Percentiles rank a stretch among this genome's conserved stretches.
Evolutionary conservation across 1,139 yeast species (phyloP).

Genomic region (Suhomyces atakaporum): DNA sequence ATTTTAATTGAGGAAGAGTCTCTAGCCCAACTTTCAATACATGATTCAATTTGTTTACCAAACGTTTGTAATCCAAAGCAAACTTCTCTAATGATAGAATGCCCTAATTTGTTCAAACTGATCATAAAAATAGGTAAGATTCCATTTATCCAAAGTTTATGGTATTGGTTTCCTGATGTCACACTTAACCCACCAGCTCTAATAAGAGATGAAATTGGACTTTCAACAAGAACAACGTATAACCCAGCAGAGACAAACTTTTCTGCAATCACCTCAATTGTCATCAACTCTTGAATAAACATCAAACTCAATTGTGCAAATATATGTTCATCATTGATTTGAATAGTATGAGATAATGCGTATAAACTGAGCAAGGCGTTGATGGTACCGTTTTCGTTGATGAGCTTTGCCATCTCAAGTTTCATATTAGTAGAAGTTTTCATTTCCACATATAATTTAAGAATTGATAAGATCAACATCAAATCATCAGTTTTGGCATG

Average conservation of each 20-base stretch:
- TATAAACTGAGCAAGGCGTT: conserved; percentile 65
- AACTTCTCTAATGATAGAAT: conserved; percentile 62
- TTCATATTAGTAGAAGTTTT: conserved; percentile 53
- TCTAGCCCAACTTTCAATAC: conserved; percentile 71
- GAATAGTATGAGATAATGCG: conserved; percentile 65
- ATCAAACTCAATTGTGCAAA: conserved; percentile 74
- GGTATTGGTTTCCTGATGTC: conserved; percentile 51
- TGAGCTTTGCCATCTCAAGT: conserved; percentile 51
- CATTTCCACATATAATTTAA: conserved; percentile 57
- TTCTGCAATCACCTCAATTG: conserved; percentile 65
- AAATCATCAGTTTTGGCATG: conserved; percentile 46
- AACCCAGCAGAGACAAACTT: conserved; percentile 65
- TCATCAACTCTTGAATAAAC: conserved; percentile 69
- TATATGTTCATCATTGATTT: conserved; percentile 61
- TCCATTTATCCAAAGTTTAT: conserved; percentile 81
- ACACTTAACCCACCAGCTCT: conserved; percentile 66
- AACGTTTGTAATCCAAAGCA: conserved; percentile 66
- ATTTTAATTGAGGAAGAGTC: conserved; percentile 56
- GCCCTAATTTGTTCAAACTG: conserved; percentile 64
- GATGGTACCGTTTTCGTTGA: conserved; percentile 62
- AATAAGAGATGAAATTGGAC: conserved; percentile 67
- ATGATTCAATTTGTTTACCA: conserved; percentile 61
- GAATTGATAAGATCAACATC: conserved; percentile 59
- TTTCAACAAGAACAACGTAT: conserved; percentile 69
- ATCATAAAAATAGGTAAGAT: conserved; percentile 67